phyloP scores from a whole-genome alignment of 164 flowering plant species.

The Chloranthus sessilifolius region DNA sequence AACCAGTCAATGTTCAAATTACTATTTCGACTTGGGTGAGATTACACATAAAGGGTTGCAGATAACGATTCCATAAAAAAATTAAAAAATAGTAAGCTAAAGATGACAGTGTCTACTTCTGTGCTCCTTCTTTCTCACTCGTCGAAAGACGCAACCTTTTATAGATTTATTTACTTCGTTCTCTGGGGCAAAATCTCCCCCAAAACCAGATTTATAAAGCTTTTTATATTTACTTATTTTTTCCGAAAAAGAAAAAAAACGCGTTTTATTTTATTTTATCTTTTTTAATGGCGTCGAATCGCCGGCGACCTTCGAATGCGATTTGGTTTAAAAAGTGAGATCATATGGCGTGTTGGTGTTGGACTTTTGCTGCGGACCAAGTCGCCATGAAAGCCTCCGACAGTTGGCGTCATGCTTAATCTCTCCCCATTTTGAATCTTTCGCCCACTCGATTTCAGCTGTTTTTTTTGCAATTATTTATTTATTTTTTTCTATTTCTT shows the following conservation, averaged over 20 bases:
- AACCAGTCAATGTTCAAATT: too few relatives aligned
- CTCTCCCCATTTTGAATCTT: background rate
- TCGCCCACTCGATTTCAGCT: background rate
- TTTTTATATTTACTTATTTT: background rate
- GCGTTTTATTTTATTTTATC: too few relatives aligned
- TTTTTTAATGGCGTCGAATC: too few relatives aligned
- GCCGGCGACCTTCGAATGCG: too few relatives aligned
- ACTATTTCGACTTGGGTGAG: too few relatives aligned
- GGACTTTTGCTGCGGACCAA: constrained; percentile 7
- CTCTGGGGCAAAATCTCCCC: background rate
- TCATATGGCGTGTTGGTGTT: constrained; percentile 1
- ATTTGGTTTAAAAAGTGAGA: background rate
- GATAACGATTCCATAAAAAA: too few relatives aligned
- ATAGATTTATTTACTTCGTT: too few relatives aligned
- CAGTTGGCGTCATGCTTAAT: constrained; percentile 3
- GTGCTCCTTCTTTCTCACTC: too few relatives aligned
- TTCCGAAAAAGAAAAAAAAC: background rate
- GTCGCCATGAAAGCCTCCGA: constrained; percentile 10
- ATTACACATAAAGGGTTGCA: too few relatives aligned
- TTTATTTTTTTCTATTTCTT: background rate
- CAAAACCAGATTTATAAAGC: background rate
- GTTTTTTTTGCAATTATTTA: background rate
- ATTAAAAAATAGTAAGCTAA: too few relatives aligned
- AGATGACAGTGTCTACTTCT: too few relatives aligned
- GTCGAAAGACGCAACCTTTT: too few relatives aligned